Conservation (phyloP, 495 filamentous ascomycete genomes). For the Neurospora sp. region DNA sequence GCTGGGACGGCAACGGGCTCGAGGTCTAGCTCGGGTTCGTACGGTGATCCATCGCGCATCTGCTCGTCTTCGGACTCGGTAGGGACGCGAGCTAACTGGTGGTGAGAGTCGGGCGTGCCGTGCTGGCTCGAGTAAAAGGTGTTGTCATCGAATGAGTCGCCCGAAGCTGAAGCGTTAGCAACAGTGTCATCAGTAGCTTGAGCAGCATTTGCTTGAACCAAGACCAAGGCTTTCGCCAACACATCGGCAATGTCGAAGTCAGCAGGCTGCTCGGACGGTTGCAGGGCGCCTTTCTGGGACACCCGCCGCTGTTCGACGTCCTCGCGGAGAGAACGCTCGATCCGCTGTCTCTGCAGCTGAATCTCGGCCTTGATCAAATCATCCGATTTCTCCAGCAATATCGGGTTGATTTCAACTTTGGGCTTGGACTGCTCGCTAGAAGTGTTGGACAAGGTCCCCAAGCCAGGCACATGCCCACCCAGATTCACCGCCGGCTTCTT, state of each 20-base stretch:
- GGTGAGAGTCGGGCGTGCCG: constrained; percentile 36
- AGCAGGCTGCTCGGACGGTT: constrained; percentile 51
- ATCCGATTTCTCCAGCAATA: constrained; percentile 76
- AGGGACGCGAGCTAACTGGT: constrained; percentile 29
- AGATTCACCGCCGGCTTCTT: constrained; percentile 19
- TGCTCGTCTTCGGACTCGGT: constrained; percentile 35
- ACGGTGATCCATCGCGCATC: constrained; percentile 26
- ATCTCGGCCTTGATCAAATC: constrained; percentile 74
- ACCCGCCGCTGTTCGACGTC: constrained; percentile 59
- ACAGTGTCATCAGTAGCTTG: constrained; percentile 46
- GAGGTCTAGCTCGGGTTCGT: constrained; percentile 21
- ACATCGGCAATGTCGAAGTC: constrained; percentile 70
- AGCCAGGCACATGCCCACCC: constrained; percentile 14
- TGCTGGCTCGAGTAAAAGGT: constrained; percentile 88
- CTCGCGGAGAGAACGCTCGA: constrained; percentile 69
- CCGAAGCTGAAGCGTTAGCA: constrained; percentile 48
- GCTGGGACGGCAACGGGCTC: constrained; percentile 7
- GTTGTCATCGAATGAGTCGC: constrained; percentile 82
- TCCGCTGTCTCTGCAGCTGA: constrained; percentile 63
- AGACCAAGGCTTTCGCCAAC: constrained; percentile 56
- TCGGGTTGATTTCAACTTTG: constrained; percentile 57
- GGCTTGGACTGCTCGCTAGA: constrained; percentile 19
- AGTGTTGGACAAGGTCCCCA: constrained; percentile 12
- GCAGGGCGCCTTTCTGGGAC: constrained; percentile 40
- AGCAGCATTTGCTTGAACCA: constrained; percentile 43